Evolutionary conservation across 2,329 filamentous ascomycete species (phyloP), one percentile per base, ranked within the genome.

Genomic region (Didymosphaeria variabile): DNA sequence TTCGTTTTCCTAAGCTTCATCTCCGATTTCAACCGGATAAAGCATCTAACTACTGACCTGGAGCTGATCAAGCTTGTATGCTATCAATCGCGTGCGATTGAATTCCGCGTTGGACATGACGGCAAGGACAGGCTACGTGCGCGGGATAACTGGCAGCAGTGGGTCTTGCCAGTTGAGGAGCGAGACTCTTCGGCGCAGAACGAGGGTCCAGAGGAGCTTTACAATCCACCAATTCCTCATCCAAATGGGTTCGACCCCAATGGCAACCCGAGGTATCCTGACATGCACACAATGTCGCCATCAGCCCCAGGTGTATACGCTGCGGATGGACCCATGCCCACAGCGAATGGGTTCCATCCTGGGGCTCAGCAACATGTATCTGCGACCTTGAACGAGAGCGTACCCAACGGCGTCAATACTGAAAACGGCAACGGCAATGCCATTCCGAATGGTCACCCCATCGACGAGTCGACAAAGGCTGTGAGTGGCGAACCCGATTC

Each of bases 1-100:
- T 98, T 94, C 73, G 94, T 97, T 15, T 89, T 88, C 54, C 81
- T 99, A 55, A 84, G 86, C 36, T 86, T 97, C 60, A 90, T 99
- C 68, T 87, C 91, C 23, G 86, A 85, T n/a, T 99, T 99, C 84
- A 93, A 92, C 78, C 90, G 95, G 61, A 90, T 97, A 75, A 90
- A 89, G 78, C 82, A 86, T 31, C 80, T 96, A 32, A 91, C 90
- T 0, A 86, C 87, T 54, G 90, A 97, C 60, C 81, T 90, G 59
- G 88, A 92, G 42, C 79, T 94, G 58, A 82, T 98, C 62, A 91
- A 91, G 62, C 84, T 86, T 58, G 92, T 91, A 15, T 94, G 91
- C 73, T 86, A 90, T 59, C 86, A 90, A 64, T 92, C 92, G 0
- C 84, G 84, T 10, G 85, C 85, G 42, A 85, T 97, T 61, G 93